phyloP scores from a whole-genome alignment of 345 rosid species.

The Gossypium australe region DNA sequence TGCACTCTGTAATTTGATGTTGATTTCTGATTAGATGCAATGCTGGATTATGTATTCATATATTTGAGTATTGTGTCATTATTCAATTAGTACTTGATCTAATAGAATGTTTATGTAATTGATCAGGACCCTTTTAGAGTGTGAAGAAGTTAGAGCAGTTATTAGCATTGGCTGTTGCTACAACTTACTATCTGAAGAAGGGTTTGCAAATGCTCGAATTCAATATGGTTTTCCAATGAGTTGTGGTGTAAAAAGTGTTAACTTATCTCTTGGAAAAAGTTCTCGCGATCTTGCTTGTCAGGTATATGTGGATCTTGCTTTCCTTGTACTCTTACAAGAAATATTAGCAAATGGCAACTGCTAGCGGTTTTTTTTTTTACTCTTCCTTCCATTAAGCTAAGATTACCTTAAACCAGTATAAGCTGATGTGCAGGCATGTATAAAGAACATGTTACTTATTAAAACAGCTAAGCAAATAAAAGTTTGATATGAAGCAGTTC shows the following conservation, averaged over 20 bases:
- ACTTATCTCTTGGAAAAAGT: slow-evolving; percentile 56
- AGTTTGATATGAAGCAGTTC: background rate
- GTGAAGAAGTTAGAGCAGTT: slow-evolving; percentile 65
- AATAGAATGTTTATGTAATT: slow-evolving; percentile 18
- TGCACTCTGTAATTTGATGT: background rate
- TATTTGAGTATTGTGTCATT: background rate
- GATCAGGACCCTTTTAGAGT: slow-evolving; percentile 65
- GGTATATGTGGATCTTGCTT: slow-evolving; percentile 34
- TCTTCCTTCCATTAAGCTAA: background rate
- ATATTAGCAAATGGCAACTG: background rate
- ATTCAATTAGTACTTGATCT: background rate
- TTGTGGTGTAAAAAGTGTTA: slow-evolving; percentile 49
- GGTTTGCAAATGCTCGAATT: slow-evolving; percentile 26
- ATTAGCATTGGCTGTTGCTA: slow-evolving; percentile 96
- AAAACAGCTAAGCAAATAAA: background rate
- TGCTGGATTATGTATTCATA: background rate
- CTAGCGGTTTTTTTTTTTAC: background rate
- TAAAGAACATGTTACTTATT: background rate
- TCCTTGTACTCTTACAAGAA: background rate
- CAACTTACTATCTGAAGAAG: slow-evolving; percentile 75
- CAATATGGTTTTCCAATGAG: slow-evolving; percentile 77
- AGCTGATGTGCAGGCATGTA: background rate
- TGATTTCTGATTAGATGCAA: slow-evolving; percentile 1
- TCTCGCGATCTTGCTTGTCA: slow-evolving; percentile 91
- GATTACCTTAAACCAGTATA: background rate